Percentiles rank a stretch among this genome's conserved stretches.
phyloP scores from a whole-genome alignment of 257 asterid species.

The Lantana camara region DNA sequence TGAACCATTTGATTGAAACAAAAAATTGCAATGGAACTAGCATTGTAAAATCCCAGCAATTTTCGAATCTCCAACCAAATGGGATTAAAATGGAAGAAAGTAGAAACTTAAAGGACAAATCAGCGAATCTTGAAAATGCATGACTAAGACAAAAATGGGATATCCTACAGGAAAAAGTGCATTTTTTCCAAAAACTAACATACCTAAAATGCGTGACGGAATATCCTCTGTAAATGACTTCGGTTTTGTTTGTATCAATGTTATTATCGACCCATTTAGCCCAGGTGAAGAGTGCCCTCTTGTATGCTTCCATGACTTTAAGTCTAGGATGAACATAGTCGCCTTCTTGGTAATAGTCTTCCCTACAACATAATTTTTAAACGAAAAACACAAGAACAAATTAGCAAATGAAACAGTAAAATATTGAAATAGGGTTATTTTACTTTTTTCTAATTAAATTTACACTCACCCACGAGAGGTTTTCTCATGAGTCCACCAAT shows the following conservation, averaged over 20 bases:
- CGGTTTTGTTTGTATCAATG: slow-evolving; percentile 53
- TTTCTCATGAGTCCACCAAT: slow-evolving; percentile 99
- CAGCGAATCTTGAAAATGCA: too few relatives aligned
- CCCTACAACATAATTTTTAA: slow-evolving; percentile 47
- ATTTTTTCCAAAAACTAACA: too few relatives aligned
- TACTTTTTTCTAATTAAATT: neutral
- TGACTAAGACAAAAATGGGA: too few relatives aligned
- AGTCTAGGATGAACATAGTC: slow-evolving; percentile 63
- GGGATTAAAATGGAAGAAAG: too few relatives aligned
- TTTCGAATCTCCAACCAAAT: too few relatives aligned
- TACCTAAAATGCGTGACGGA: slow-evolving; percentile 94
- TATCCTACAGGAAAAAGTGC: too few relatives aligned
- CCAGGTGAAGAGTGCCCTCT: slow-evolving; percentile 87
- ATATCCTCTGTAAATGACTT: slow-evolving; percentile 81
- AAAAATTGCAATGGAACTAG: too few relatives aligned
- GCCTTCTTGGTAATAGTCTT: slow-evolving; percentile 94
- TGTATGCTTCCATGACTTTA: slow-evolving; percentile 84
- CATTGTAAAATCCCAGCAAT: too few relatives aligned
- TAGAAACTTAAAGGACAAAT: too few relatives aligned
- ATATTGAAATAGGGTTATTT: neutral
- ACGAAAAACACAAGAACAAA: neutral
- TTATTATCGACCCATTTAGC: slow-evolving; percentile 80
- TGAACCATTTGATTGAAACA: too few relatives aligned
- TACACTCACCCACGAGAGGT: slow-evolving; percentile 83
- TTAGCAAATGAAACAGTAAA: neutral